phyloP scores from a whole-genome alignment of 805 yeast species.

The Lipomyces starkeyi region DNA sequence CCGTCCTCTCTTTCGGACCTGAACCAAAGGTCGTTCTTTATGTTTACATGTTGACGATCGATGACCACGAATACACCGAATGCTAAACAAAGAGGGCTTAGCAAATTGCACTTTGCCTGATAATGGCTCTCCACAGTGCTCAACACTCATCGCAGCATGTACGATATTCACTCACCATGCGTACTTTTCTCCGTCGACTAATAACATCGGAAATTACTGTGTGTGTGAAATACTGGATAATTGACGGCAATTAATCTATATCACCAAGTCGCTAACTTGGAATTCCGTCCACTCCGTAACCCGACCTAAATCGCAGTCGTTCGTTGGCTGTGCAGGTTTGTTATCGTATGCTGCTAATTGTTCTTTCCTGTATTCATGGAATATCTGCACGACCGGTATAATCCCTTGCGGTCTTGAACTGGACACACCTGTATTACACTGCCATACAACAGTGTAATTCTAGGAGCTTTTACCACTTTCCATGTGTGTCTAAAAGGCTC shows the following conservation, averaged over 20 bases:
- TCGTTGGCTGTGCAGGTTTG: not conserved
- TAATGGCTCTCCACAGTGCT: not conserved
- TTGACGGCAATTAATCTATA: not conserved
- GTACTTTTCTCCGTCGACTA: slow-evolving; percentile 78
- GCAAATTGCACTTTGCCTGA: not conserved
- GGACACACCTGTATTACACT: no score
- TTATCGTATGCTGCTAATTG: not conserved
- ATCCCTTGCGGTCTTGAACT: not conserved
- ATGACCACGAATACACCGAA: slow-evolving; percentile 91
- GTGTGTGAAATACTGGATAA: not conserved
- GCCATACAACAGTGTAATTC: no score
- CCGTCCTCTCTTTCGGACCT: slow-evolving; percentile 89
- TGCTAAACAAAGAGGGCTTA: slow-evolving; percentile 11
- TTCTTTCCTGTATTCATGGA: not conserved
- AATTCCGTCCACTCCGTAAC: not conserved
- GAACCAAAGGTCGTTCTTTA: slow-evolving; percentile 75
- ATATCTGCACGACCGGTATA: not conserved
- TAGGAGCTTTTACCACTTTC: no score
- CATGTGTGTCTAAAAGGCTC: no score
- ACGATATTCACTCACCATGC: slow-evolving; percentile 61
- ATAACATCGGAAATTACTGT: slow-evolving; percentile 60
- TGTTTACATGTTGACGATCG: slow-evolving; percentile 87
- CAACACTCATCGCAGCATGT: not conserved
- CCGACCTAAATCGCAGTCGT: not conserved
- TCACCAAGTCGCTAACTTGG: not conserved